Evolutionary conservation across 2,329 filamentous ascomycete species (phyloP).

Genomic region (Alternaria atra): DNA sequence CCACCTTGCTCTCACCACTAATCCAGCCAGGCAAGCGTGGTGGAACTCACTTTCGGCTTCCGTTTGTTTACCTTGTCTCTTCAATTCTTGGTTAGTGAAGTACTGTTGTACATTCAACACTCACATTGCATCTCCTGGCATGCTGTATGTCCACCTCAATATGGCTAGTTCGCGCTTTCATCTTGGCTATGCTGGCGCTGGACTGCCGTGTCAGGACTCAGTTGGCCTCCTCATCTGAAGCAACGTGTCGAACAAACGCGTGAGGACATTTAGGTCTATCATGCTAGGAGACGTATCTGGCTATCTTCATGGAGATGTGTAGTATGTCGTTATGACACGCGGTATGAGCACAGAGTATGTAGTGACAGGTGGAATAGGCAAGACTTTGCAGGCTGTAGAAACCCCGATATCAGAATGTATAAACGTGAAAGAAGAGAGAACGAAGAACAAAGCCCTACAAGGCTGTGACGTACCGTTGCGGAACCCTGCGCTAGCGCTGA

Average conservation of each 20-base stretch:
- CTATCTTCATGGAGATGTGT: background rate
- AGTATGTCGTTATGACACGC: background rate
- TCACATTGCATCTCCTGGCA: conserved; percentile 9
- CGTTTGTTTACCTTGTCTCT: background rate
- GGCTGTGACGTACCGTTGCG: conserved; percentile 1
- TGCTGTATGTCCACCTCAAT: conserved; percentile 11
- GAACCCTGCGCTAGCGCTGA: conserved; percentile 20
- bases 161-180: background rate
- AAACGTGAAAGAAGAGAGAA: background rate
- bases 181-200: background rate
- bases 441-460: background rate
- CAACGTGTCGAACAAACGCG: conserved; percentile 3
- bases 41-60: background rate
- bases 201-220: background rate
- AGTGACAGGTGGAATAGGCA: background rate
- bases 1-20: background rate
- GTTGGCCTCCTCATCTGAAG: background rate
- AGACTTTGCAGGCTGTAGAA: background rate
- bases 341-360: background rate
- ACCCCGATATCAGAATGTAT: background rate
- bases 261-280: background rate
- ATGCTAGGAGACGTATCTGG: background rate
- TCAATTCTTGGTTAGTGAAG: background rate
- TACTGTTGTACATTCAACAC: too few species aligned
- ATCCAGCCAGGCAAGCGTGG: background rate